phyloP scores from a whole-genome alignment of 352 stramenopile genomes.

The Globisporangium nunn region DNA sequence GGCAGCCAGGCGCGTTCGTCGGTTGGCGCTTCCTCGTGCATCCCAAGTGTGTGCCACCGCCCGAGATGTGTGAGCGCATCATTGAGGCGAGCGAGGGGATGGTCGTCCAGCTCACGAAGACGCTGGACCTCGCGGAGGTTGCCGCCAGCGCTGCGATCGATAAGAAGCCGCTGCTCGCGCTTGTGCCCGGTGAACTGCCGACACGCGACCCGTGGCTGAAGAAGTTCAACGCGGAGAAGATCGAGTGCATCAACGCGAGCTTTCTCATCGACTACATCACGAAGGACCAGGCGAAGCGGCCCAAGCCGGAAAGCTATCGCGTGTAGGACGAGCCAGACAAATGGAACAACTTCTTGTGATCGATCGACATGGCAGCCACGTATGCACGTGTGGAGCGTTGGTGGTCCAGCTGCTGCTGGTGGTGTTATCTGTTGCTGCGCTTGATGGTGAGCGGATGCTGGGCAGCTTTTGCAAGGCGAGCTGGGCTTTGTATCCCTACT shows the following conservation, averaged over 20 bases:
- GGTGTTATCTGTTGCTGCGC: not conserved
- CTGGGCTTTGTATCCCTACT: not conserved
- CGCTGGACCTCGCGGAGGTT: constrained; percentile 29
- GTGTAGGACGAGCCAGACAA: constrained; percentile 21
- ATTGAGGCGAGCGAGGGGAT: constrained; percentile 45
- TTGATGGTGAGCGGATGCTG: not conserved
- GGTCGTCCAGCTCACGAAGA: constrained; percentile 54
- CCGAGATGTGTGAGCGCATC: constrained; percentile 79
- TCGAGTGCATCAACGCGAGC: constrained; percentile 67
- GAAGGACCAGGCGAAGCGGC: constrained; percentile 60
- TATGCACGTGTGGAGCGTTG: not conserved
- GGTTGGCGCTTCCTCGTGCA: constrained; percentile 74
- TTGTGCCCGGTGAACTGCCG: constrained; percentile 47
- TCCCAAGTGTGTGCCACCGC: constrained; percentile 58
- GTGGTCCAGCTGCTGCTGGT: not conserved
- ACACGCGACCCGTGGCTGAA: constrained; percentile 65
- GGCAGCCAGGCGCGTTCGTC: constrained; percentile 48
- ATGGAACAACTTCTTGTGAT: not conserved
- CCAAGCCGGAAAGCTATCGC: constrained; percentile 41
- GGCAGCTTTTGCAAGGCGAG: not conserved
- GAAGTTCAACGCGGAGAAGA: constrained; percentile 50
- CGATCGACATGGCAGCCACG: not conserved
- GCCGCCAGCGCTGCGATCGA: constrained; percentile 24
- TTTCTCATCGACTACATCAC: constrained; percentile 86
- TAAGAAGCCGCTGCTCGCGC: constrained; percentile 42